phyloP scores from a whole-genome alignment of 75 land plant species.

The Cryptomeria japonica region DNA sequence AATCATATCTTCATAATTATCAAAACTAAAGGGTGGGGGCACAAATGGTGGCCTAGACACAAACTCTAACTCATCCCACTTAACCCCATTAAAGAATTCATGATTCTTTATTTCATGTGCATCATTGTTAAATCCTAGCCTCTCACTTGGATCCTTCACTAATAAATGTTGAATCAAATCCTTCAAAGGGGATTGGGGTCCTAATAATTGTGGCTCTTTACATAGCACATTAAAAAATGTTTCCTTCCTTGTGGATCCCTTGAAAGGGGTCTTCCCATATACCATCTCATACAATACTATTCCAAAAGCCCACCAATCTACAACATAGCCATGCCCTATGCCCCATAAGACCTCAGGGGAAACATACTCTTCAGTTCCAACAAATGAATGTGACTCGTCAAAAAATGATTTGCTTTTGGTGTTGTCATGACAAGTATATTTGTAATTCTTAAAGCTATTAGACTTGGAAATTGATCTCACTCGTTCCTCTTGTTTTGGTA shows the following conservation, averaged over 20 bases:
- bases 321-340: conserved; percentile 18
- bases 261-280: conserved; percentile 24
- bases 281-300: conserved; percentile 18
- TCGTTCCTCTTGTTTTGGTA: background rate
- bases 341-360: conserved; percentile 16
- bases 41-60: conserved; percentile 15
- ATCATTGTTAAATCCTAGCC: background rate
- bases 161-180: background rate
- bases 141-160: conserved; percentile 10
- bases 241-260: conserved; percentile 1
- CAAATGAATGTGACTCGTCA: conserved; percentile 50
- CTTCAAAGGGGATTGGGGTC: background rate
- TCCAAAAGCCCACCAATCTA: conserved; percentile 27
- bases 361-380: conserved; percentile 19
- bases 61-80: conserved; percentile 11
- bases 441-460: background rate
- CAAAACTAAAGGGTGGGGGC: conserved; percentile 8
- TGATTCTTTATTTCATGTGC: conserved; percentile 5
- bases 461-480: conserved; percentile 8
- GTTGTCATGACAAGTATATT: conserved; percentile 1
- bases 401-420: conserved; percentile 29
- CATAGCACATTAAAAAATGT: conserved; percentile 22
- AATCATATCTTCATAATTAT: background rate
- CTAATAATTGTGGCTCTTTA: background rate
- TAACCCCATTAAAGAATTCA: conserved; percentile 15